phyloP scores from a whole-genome alignment of 495 filamentous ascomycete genomes.

The Sabuloglossum arenarium region DNA sequence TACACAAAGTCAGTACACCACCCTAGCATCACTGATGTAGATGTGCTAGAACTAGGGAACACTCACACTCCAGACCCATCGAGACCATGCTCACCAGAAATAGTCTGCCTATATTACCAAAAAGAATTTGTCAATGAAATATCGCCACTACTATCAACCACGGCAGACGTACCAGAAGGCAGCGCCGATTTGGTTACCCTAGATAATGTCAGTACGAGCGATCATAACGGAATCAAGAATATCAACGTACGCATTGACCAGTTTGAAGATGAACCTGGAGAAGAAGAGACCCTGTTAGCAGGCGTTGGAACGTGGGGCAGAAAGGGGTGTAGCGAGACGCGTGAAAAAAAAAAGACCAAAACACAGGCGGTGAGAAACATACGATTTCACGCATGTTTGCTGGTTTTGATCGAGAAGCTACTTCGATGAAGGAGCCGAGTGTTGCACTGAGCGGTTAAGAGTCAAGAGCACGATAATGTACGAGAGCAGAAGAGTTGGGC shows the following conservation, averaged over 20 bases:
- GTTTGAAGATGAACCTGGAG: slow-evolving; percentile 91
- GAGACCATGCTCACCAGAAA: slow-evolving; percentile 97
- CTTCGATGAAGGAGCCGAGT: neutral
- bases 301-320: neutral
- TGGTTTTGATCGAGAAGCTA: neutral
- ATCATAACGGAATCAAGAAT: neutral
- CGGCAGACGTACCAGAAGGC: slow-evolving; percentile 67
- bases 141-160: slow-evolving; percentile 2
- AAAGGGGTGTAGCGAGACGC: slow-evolving; percentile 14
- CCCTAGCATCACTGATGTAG: slow-evolving; percentile 6
- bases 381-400: slow-evolving; percentile 86
- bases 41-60: slow-evolving; percentile 3
- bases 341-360: slow-evolving; percentile 5
- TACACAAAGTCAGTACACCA: slow-evolving; percentile 18
- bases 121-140: slow-evolving; percentile 11
- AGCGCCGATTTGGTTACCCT: slow-evolving; percentile 99
- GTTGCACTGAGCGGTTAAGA: neutral
- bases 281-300: neutral
- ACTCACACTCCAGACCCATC: slow-evolving; percentile 85
- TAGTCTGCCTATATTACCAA: slow-evolving; percentile 51
- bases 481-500: neutral
- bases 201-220: slow-evolving; percentile 21
- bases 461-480: neutral
- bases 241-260: slow-evolving; percentile 79
- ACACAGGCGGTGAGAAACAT: slow-evolving; percentile 22